These are phyloP conservation scores for Delonix regia DNA, from an alignment of 306 rosid species.

Conservation along the genomic window DNA sequence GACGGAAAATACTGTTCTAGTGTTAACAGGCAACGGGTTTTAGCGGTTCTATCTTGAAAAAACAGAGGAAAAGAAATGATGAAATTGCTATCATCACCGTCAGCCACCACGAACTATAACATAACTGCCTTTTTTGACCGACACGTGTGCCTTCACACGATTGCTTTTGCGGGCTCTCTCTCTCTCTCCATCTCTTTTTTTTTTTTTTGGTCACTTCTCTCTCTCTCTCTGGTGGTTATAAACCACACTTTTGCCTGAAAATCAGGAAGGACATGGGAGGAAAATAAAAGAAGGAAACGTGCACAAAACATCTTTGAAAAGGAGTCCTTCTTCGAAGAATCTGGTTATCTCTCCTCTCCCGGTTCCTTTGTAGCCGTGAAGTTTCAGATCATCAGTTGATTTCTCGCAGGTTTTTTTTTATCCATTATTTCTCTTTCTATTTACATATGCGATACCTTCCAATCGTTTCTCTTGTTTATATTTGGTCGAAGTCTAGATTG, in stretches of 20 bases:
- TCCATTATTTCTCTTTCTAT: conserved; percentile 22
- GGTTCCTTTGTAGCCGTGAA: background rate
- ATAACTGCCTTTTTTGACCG: background rate
- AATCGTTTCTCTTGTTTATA: background rate
- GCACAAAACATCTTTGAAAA: background rate
- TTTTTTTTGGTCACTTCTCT: no score
- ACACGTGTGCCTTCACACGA: background rate
- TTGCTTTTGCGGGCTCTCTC: conserved; percentile 7
- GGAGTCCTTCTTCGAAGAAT: background rate
- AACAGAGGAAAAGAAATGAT: background rate
- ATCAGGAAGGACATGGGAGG: background rate
- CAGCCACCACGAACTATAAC: background rate
- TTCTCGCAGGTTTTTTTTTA: conserved; percentile 35
- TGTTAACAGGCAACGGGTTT: background rate
- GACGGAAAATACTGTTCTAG: background rate
- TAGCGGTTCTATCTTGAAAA: background rate
- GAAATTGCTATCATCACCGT: background rate
- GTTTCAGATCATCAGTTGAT: background rate
- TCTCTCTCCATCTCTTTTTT: no score
- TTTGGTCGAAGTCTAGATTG: background rate
- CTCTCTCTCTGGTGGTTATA: conserved; percentile 30
- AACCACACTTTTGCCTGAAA: conserved; percentile 43
- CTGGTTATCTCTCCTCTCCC: conserved; percentile 8
- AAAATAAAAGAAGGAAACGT: conserved; percentile 21
- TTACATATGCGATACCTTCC: background rate